Evolutionary conservation across 257 asterid genomes (phyloP), one percentile per base, ranked within the genome.

Genomic region (Eustoma russellianum): DNA sequence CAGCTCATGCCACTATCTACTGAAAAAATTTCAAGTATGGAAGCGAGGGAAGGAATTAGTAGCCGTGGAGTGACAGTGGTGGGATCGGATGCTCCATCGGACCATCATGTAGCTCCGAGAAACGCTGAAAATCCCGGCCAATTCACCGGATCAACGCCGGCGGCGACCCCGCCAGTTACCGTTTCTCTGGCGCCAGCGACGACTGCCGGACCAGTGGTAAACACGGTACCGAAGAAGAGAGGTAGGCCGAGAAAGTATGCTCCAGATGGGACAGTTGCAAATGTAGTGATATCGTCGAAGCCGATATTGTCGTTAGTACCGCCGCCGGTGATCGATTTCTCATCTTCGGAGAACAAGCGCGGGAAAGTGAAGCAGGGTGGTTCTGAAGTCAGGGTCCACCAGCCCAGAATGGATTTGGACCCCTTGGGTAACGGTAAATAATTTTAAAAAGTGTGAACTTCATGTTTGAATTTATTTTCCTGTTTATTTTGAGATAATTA

Each of bases 11-110:
- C n/a, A n/a, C n/a, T n/a, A 24, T 24, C 54, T 57, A 15, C 41
- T 47, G 52, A 17, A 38, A 10, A 24, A 7, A 49, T 52, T 60
- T 50, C 49, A 60, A 70, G 50, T 52, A 86, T 80, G 88, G 95
- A 80, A 55, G 69, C 63, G 53, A 74, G 83, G 65, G 70, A 75
- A 66, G 77, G 67, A 17, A 74, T 70, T 73, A 76, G 62, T 73
- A 74, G 70, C 70, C 74, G 77, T 72, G 93, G 86, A 67, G 96
- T 90, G 34, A 81, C 86, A 46, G 93, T 83, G 66, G 79, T 90
- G 80, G 91, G 88, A 78, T 90, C 97, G 70, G 94, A 90, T 78
- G 96, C 91, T 61, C 91, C 96, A 41, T 81, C 97, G 19, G 80
- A 79, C 48, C 83, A 81, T 88, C 94, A 83, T 48, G 76, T 86